Evolutionary conservation across 2,329 filamentous ascomycete species (phyloP), one percentile per base, ranked within the genome.

Genomic region (Corniculantispora saksenae): DNA sequence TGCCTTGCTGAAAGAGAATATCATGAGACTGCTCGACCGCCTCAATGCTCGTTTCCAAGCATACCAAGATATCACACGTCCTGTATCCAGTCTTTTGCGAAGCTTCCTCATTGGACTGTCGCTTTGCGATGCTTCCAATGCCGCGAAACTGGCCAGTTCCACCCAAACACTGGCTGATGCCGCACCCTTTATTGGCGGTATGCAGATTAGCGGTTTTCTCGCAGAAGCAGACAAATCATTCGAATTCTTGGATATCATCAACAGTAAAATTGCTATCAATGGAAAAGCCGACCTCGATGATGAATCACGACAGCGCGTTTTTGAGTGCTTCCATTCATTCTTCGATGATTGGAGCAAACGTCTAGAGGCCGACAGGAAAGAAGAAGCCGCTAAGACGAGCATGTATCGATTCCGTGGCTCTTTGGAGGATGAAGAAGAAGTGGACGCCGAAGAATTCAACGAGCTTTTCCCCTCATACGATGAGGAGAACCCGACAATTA

Each of bases 341-440:
- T 97, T 94, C 72, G 80, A 87, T 19, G 84, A 93, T 59, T 99
- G 94, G 94, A 91, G 87, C 70, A 84, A 86, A 59, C 90, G 90
- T 72, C 85, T 97, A 2, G 86, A 90, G 61, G 82, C 87, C 23
- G 94, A 97, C 68, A 90, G 92, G 71, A 87, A 89, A 70, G 86
- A 91, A 55, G 88, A 91, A 69, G 89, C 91, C 21, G 84, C 86
- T 32, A 91, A 90, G 67, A 87, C 86, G 6, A 93, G 91, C 67
- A 78, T 97, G 47, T 99, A 97, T 77, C 89, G 89, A 23, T 97
- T 95, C 79, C 87, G 88, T 68, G 94, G 94, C 38, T 89, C 88
- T 47, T 80, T 86, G 47, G 91, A 94, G 67, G 89, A 94, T 56
- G 88, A 92, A 68, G 91, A 96, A 64, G 89, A 91, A 70, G 81